Conservation (phyloP, 1,139 yeast genomes). For the Taiozyma sp. region DNA sequence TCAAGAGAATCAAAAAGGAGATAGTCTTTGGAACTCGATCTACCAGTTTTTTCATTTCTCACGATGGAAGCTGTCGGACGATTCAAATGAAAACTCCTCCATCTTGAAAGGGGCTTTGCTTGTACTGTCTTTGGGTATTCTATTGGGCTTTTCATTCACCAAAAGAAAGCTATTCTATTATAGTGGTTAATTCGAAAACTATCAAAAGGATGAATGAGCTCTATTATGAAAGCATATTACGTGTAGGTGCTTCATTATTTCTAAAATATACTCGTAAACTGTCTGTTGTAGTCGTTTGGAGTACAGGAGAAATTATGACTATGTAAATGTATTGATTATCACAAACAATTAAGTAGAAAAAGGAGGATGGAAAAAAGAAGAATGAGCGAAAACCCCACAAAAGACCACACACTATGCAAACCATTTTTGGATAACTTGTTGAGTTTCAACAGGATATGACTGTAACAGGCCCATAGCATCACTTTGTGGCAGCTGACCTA, state of each 20-base stretch:
- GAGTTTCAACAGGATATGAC: conserved; percentile 58
- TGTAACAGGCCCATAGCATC: conserved; percentile 65
- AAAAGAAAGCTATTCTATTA: conserved; percentile 2
- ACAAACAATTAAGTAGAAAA: not conserved
- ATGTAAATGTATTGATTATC: not conserved
- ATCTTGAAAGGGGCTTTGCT: conserved; percentile 7
- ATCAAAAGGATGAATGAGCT: no score
- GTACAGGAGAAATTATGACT: not conserved
- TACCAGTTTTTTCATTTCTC: conserved; percentile 2
- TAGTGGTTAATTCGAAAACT: not conserved
- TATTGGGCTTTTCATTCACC: conserved; percentile 9
- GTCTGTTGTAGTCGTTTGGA: no score
- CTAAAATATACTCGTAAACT: no score
- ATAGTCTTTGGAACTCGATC: not conserved
- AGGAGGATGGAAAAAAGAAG: not conserved
- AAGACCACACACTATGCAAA: conserved; percentile 33
- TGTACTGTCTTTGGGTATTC: conserved; percentile 10
- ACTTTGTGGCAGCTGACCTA: conserved; percentile 44
- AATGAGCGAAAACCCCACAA: not conserved
- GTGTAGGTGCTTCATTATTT: not conserved
- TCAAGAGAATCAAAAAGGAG: not conserved
- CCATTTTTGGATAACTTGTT: conserved; percentile 59
- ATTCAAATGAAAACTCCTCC: not conserved
- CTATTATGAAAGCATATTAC: not conserved
- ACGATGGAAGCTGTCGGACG: not conserved